A percentile compares a stretch with the other conserved stretches of the same genome.
Conservation (phyloP, 2,329 filamentous ascomycete species). For the Apiospora koreana region DNA sequence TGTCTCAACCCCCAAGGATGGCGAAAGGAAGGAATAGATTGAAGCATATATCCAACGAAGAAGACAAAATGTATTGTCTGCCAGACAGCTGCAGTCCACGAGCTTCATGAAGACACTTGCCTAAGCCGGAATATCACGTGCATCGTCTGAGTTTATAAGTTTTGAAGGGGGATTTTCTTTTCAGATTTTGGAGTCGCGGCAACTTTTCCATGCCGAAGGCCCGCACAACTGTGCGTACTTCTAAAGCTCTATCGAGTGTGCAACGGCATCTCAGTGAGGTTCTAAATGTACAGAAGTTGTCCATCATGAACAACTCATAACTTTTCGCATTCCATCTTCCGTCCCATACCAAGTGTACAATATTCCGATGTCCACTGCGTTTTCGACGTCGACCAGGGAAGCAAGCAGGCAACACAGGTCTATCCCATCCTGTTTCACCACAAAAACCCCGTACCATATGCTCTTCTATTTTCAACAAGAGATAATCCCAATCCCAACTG, state of each 20-base stretch:
- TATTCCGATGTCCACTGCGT: slow-evolving; percentile 2
- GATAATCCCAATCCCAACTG: background rate
- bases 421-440: background rate
- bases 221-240: background rate
- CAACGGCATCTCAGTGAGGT: background rate
- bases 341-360: background rate
- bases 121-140: background rate
- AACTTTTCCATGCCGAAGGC: background rate
- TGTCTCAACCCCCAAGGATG: background rate
- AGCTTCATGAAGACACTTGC: background rate
- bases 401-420: background rate
- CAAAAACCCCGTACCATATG: background rate
- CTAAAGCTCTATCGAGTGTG: background rate
- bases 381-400: background rate
- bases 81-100: background rate
- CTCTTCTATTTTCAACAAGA: background rate
- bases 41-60: background rate
- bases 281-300: slow-evolving; percentile 5
- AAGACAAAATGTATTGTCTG: background rate
- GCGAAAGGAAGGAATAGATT: background rate
- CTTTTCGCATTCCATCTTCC: background rate
- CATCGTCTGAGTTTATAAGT: background rate
- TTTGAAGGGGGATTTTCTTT: slow-evolving; percentile 1
- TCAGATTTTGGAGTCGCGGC: background rate
- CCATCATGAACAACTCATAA: background rate